Evolutionary conservation across 768 basidiomycete species (phyloP).

Genomic region (Suillus discolor): DNA sequence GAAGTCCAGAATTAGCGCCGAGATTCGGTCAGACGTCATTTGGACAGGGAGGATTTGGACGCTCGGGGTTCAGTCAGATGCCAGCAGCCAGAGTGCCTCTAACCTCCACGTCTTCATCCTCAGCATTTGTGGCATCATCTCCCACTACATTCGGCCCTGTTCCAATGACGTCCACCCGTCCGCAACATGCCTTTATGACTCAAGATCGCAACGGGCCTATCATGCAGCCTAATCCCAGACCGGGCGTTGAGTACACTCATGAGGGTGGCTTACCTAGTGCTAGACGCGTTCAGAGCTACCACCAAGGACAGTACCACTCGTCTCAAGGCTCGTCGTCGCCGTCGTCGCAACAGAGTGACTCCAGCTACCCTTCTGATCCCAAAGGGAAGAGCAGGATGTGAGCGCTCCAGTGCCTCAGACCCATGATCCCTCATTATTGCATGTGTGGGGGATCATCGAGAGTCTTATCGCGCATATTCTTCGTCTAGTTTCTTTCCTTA

Average conservation of each 20-base stretch:
- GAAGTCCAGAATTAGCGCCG: conserved; percentile 12
- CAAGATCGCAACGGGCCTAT: conserved; percentile 14
- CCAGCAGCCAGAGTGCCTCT: conserved; percentile 6
- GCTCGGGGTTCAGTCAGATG: conserved; percentile 8
- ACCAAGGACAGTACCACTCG: conserved; percentile 7
- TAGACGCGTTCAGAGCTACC: conserved; percentile 11
- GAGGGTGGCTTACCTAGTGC: conserved; percentile 13
- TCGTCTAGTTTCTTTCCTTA: neutral
- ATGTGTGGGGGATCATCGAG: neutral
- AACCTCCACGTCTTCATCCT: conserved; percentile 5
- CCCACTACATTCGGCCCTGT: conserved; percentile 3
- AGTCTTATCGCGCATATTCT: neutral
- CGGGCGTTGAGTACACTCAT: conserved; percentile 19
- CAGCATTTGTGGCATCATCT: conserved; percentile 16
- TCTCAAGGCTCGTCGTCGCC: conserved; percentile 20
- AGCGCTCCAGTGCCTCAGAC: neutral
- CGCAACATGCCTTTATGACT: conserved; percentile 1
- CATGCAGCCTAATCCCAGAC: conserved; percentile 11
- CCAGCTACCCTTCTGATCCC: conserved; percentile 13
- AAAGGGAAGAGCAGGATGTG: conserved; percentile 13
- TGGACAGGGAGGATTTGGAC: conserved; percentile 20
- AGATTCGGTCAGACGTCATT: conserved; percentile 30
- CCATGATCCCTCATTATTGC: neutral
- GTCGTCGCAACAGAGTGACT: conserved; percentile 24
- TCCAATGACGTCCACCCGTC: neutral